Percentiles rank a stretch among this genome's conserved stretches.
These are phyloP conservation scores for Rhodomyrtus tomentosa DNA, from an alignment of 345 rosid species.

Conservation along the genomic window DNA sequence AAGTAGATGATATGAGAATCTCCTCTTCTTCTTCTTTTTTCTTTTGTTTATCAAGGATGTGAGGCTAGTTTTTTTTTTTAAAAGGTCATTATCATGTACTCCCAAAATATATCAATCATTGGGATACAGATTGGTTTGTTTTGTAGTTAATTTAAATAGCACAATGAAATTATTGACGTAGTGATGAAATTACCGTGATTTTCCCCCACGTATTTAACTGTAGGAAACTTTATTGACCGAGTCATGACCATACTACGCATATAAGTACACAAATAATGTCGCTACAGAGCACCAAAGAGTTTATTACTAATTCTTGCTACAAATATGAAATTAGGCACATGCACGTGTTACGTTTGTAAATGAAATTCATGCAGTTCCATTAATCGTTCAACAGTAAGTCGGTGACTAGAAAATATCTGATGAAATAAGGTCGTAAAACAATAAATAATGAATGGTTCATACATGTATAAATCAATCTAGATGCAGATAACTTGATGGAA, in stretches of 20 bases:
- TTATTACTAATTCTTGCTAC: not conserved
- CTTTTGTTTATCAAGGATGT: not conserved
- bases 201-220: not conserved
- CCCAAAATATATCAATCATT: not conserved
- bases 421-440: too few species aligned
- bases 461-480: too few species aligned
- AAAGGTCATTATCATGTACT: not conserved
- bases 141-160: not conserved
- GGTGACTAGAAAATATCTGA: not conserved
- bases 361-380: not conserved
- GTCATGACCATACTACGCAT: not conserved
- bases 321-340: not conserved
- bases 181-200: not conserved
- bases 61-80: not conserved
- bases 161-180: not conserved
- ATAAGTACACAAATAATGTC: not conserved
- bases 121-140: not conserved
- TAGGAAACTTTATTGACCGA: not conserved
- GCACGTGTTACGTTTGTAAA: rapidly evolving
- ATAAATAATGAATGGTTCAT: too few species aligned
- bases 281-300: not conserved
- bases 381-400: rapidly evolving
- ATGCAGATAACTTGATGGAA: too few species aligned
- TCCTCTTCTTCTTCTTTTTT: too few species aligned
- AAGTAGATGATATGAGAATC: too few species aligned